These are phyloP conservation scores for Lasiosphaeriaceae sp. DNA, from an alignment of 495 filamentous ascomycete genomes.

Conservation along the genomic window DNA sequence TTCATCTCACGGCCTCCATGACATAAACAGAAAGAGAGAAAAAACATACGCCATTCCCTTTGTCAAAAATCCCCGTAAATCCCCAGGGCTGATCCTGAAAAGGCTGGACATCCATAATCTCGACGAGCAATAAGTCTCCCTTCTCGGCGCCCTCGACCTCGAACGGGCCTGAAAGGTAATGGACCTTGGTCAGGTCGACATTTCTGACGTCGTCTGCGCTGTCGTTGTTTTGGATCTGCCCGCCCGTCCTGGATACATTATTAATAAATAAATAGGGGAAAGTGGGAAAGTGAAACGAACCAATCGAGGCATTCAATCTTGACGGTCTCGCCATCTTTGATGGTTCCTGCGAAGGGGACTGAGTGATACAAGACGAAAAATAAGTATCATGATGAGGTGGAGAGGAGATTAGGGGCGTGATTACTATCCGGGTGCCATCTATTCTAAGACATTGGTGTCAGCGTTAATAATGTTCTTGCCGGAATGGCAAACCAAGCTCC, in stretches of 20 bases:
- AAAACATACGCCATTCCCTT: constrained; percentile 59
- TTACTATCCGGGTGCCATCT: constrained; percentile 91
- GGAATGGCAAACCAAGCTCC: neutral
- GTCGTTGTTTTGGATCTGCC: constrained; percentile 87
- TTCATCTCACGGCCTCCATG: neutral
- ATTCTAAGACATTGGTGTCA: constrained; percentile 58
- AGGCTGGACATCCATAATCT: constrained; percentile 95
- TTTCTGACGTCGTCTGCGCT: constrained; percentile 82
- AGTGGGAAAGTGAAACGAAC: constrained; percentile 23
- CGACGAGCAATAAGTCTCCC: constrained; percentile 81
- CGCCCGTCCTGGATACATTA: constrained; percentile 55
- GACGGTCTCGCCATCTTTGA: constrained; percentile 82
- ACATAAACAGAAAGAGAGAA: neutral
- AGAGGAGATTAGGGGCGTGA: constrained; percentile 19
- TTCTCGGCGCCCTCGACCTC: constrained; percentile 83
- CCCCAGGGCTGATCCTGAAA: constrained; percentile 87
- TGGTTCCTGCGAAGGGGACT: constrained; percentile 75
- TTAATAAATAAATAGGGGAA: neutral
- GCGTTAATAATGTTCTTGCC: too few species aligned
- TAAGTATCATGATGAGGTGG: neutral
- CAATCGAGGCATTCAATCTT: constrained; percentile 96
- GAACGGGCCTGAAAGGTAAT: constrained; percentile 90
- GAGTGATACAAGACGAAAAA: neutral
- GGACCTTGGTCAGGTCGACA: constrained; percentile 77
- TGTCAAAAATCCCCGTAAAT: constrained; percentile 82